Evolutionary conservation across 257 asterid genomes (phyloP).

Genomic region (Cordia subcordata): DNA sequence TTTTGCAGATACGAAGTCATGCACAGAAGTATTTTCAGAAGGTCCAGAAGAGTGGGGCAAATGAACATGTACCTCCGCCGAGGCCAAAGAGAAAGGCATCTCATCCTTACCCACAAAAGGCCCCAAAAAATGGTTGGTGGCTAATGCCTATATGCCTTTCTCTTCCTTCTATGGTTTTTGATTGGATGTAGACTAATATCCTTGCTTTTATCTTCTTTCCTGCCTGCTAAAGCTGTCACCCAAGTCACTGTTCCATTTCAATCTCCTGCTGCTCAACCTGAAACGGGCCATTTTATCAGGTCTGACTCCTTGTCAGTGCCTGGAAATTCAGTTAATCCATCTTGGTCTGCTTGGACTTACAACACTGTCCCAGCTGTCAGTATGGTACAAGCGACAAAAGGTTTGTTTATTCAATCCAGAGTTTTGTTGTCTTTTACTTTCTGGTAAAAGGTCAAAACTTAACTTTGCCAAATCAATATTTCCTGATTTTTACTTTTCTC

Average conservation of each 20-base stretch:
- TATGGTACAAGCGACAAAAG: slow-evolving; percentile 31
- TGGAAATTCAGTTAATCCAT: slow-evolving; percentile 30
- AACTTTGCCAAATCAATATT: background rate
- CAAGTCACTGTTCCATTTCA: slow-evolving; percentile 40
- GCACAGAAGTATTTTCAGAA: slow-evolving; percentile 91
- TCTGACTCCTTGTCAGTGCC: slow-evolving; percentile 45
- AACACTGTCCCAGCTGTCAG: slow-evolving; percentile 36
- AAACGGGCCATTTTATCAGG: slow-evolving; percentile 35
- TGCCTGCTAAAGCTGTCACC: slow-evolving; percentile 24
- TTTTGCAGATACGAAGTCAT: slow-evolving; percentile 89
- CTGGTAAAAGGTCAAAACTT: background rate
- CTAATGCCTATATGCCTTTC: background rate
- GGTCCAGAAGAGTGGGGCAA: slow-evolving; percentile 84
- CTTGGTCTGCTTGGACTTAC: slow-evolving; percentile 46
- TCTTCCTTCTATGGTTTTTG: background rate
- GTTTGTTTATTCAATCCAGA: slow-evolving; percentile 24
- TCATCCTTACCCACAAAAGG: slow-evolving; percentile 96
- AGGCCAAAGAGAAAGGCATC: slow-evolving; percentile 94
- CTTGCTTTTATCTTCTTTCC: background rate
- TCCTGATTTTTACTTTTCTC: slow-evolving; percentile 4
- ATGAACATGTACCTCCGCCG: slow-evolving; percentile 94
- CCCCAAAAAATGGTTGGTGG: slow-evolving; percentile 56
- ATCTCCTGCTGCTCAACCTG: slow-evolving; percentile 43
- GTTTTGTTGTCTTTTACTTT: background rate
- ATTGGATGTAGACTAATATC: background rate